Conservation (phyloP, 2,329 filamentous ascomycete genomes). For the Hortaea werneckii region DNA sequence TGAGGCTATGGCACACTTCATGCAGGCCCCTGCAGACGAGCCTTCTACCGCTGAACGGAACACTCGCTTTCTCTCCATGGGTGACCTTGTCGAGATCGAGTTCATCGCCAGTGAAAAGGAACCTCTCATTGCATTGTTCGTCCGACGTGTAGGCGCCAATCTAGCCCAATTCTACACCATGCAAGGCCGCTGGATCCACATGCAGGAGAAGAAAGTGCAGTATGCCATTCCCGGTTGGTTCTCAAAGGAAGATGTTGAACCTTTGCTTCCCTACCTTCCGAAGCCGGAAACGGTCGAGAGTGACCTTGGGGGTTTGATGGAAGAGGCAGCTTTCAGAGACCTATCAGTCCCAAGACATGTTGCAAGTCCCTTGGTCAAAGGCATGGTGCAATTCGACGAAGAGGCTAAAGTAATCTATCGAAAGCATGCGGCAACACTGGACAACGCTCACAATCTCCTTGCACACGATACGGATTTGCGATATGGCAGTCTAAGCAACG, state of each 20-base stretch:
- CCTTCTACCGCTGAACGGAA: conserved; percentile 26
- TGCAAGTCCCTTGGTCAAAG: conserved; percentile 34
- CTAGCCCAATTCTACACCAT: conserved; percentile 40
- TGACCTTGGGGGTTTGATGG: conserved; percentile 16
- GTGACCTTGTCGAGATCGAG: conserved; percentile 41
- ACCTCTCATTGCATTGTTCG: conserved; percentile 40
- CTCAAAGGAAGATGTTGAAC: conserved; percentile 33
- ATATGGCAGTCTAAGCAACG: conserved; percentile 38
- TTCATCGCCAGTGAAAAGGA: conserved; percentile 23
- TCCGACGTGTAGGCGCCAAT: conserved; percentile 21
- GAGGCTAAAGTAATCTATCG: conserved; percentile 40
- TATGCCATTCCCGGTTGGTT: conserved; percentile 43
- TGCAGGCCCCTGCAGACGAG: conserved; percentile 13
- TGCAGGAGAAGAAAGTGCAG: conserved; percentile 28
- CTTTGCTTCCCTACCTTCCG: conserved; percentile 44
- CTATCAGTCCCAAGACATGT: conserved; percentile 35
- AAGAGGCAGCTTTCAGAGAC: conserved; percentile 28
- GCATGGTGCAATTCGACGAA: conserved; percentile 34
- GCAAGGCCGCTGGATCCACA: conserved; percentile 39
- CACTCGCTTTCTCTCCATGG: conserved; percentile 30
- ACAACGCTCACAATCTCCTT: conserved; percentile 39
- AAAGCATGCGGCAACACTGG: conserved; percentile 34
- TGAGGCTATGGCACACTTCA: conserved; percentile 12
- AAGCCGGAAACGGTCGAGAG: conserved; percentile 25
- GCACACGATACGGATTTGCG: conserved; percentile 34